Conservation (phyloP, 306 rosid genomes). For the Cucurbita ficifolia region DNA sequence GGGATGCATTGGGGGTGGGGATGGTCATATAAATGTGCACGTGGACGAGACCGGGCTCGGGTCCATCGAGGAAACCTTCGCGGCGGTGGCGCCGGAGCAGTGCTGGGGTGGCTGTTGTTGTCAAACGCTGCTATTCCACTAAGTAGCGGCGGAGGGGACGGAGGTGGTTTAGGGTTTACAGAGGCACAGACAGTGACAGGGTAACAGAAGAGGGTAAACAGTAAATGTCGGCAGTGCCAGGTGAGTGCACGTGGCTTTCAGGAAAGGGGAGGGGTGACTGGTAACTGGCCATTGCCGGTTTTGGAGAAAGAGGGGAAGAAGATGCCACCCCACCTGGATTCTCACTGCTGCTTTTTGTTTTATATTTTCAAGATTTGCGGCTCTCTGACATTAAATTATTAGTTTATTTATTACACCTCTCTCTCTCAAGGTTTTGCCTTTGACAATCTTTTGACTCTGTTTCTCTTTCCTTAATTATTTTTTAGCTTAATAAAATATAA, state of each 20-base stretch:
- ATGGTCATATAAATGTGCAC: too few species aligned
- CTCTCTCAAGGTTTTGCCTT: too few species aligned
- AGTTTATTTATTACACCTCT: too few species aligned
- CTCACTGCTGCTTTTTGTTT: neutral
- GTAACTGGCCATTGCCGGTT: neutral
- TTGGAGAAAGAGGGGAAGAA: neutral
- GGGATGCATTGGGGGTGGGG: too few species aligned
- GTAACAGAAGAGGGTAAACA: too few species aligned
- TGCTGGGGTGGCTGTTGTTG: too few species aligned
- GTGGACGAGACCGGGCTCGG: too few species aligned
- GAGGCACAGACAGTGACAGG: neutral
- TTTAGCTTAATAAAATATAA: neutral
- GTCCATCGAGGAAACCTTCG: too few species aligned
- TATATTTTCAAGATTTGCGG: slow-evolving; percentile 5
- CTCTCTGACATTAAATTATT: neutral
- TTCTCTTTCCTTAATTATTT: neutral
- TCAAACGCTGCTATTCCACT: too few species aligned
- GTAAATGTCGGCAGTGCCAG: neutral
- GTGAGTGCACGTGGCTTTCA: neutral
- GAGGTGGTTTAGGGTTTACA: too few species aligned
- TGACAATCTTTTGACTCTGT: neutral
- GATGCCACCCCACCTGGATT: neutral
- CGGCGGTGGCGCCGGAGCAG: too few species aligned
- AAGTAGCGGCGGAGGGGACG: neutral
- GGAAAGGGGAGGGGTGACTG: neutral